Percentiles rank a stretch among this genome's conserved stretches.
phyloP scores from a whole-genome alignment of 2,329 filamentous ascomycete species.

The Botrytis sinoallii region DNA sequence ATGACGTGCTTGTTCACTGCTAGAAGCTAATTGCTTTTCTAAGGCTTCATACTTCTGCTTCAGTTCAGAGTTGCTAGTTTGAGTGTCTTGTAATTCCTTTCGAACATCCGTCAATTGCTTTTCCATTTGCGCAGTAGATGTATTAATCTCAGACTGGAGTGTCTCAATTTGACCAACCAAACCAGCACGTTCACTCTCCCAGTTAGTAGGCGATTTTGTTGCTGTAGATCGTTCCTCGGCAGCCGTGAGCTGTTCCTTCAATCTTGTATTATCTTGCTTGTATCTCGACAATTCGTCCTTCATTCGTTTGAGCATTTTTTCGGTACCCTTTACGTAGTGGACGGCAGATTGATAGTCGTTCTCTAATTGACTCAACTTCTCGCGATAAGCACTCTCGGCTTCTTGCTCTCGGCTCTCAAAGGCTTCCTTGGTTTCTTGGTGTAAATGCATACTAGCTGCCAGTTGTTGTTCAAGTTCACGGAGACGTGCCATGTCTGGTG shows the following conservation, averaged over 20 bases:
- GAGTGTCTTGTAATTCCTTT: constrained; percentile 63
- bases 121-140: constrained; percentile 67
- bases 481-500: constrained; percentile 74
- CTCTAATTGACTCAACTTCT: constrained; percentile 90
- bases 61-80: constrained; percentile 68
- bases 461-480: constrained; percentile 88
- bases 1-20: constrained; percentile 53
- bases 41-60: constrained; percentile 53
- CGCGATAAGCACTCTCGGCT: constrained; percentile 83
- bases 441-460: constrained; percentile 69
- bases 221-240: constrained; percentile 54
- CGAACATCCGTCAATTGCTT: constrained; percentile 65
- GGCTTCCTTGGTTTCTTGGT: constrained; percentile 77
- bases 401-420: constrained; percentile 81
- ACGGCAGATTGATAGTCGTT: constrained; percentile 98
- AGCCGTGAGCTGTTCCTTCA: constrained; percentile 77
- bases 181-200: constrained; percentile 69
- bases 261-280: constrained; percentile 77
- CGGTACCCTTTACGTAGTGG: constrained; percentile 96
- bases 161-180: constrained; percentile 67
- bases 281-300: constrained; percentile 95
- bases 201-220: constrained; percentile 50
- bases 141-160: constrained; percentile 66
- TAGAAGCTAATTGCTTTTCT: constrained; percentile 54
- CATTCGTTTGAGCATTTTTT: constrained; percentile 98